Base-by-base conservation (phyloP, 192 early-diverging fungal genomes). In the Thamnidium elegans region DNA sequence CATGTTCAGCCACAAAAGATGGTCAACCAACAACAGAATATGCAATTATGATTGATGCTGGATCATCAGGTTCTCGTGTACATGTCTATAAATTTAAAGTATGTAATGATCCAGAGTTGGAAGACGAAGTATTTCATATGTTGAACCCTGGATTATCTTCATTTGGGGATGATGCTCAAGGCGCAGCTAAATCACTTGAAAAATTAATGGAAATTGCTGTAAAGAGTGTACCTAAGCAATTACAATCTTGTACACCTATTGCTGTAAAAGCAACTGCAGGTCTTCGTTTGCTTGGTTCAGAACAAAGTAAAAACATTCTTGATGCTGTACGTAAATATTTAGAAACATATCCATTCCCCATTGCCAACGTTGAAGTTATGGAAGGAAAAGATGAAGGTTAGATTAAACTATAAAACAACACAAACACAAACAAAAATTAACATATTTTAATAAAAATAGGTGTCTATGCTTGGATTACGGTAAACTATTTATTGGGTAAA, bases 211-310 rank as follows among this genome's bases (percentile, higher is more conserved):
- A 90, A 21, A 69, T 76, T 6, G 95, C 94, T 20, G 70, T 94
- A 48, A 59, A 81, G 47, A 79, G 71, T 39, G 89, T 97, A 0
- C 23, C 67, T 19, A 55, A 73, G 58, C 71, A 84, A 31, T 65
- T 90, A 51, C 83, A 88, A n/a, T 62, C 78, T 45, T 95, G 93
- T 73, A 97, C 94, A n/a, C 95, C 95, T 0, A 73, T 99, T 62
- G 86, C 94, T 0, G 90, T 99, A 58, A 97, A 97, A 79, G 97
- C 97, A 13, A 99, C 97, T 0, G 97, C 97, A 2, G 96, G 96
- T 3, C 77, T 99, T 63, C 82, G 97, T 52, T 68, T 94, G 67
- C 78, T 96, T 65, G 91, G 91, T 5, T 68, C 75, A 1, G 78
- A 80, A 2, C 84, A 90, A 79, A 89, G 92, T 62, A 78, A 89